Evolutionary conservation across 2,329 filamentous ascomycete species (phyloP).

Genomic region (Alternaria panax): DNA sequence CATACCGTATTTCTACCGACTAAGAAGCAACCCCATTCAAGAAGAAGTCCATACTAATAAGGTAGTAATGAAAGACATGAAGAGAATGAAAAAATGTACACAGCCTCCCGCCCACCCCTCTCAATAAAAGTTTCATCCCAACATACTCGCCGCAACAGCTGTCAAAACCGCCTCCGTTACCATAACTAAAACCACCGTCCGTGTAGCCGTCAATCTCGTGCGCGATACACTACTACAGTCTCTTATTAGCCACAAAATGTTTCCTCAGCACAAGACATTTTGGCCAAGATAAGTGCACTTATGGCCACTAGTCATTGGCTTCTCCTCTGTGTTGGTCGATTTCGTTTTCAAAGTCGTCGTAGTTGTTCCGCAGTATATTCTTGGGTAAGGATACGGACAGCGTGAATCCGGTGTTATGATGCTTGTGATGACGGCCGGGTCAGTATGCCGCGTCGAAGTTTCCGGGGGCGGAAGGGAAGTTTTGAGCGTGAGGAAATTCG

Average conservation of each 20-base stretch:
- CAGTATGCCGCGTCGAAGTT: background rate
- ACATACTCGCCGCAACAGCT: background rate
- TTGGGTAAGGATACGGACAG: conserved; percentile 44
- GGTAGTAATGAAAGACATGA: background rate
- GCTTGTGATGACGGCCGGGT: conserved; percentile 6
- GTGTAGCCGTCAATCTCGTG: background rate
- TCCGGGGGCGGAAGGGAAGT: background rate
- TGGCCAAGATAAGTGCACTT: background rate
- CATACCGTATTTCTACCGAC: background rate
- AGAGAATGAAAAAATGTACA: background rate
- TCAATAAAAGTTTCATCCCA: background rate
- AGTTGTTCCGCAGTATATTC: conserved; percentile 25
- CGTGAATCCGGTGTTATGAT: conserved; percentile 22
- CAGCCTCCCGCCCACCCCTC: background rate
- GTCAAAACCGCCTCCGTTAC: conserved; percentile 4
- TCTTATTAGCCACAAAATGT: background rate
- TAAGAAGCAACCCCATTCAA: background rate
- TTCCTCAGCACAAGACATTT: background rate
- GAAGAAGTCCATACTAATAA: background rate
- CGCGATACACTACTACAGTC: background rate
- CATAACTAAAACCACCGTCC: conserved; percentile 4
- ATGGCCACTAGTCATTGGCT: background rate
- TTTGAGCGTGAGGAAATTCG: background rate
- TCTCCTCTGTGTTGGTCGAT: background rate
- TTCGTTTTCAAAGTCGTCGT: conserved; percentile 20